Percentiles rank a stretch among this genome's conserved stretches.
These are phyloP conservation scores for Stevia rebaudiana DNA, from an alignment of 140 eudicot species.

Conservation along the genomic window DNA sequence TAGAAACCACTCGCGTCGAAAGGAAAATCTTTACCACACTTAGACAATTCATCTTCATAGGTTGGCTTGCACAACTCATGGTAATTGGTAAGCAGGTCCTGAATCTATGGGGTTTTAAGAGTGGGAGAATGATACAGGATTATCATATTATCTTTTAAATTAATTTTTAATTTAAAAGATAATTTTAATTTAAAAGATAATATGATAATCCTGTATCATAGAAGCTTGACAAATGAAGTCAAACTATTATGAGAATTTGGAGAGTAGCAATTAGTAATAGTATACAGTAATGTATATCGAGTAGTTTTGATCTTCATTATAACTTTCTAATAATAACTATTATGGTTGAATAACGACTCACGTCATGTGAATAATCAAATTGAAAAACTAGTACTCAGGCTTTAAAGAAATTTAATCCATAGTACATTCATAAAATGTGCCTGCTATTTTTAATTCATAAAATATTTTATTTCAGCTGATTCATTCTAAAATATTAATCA, in stretches of 20 bases:
- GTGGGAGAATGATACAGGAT: no score
- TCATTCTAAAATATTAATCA: background rate
- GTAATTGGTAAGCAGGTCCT: no score
- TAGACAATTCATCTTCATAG: no score
- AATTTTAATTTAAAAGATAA: no score
- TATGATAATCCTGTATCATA: no score
- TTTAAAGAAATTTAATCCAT: background rate
- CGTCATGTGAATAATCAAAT: background rate
- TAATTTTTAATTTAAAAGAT: no score
- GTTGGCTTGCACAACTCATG: no score
- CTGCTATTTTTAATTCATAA: background rate
- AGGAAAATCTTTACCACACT: no score
- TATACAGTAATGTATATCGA: background rate
- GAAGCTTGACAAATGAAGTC: slow-evolving; percentile 4
- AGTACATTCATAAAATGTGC: background rate
- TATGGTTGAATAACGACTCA: background rate
- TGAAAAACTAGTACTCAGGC: background rate
- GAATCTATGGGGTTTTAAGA: no score
- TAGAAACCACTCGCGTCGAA: no score
- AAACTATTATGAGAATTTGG: background rate
- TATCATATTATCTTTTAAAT: no score
- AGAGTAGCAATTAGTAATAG: slow-evolving; percentile 2
- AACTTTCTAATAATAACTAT: slow-evolving; percentile 1
- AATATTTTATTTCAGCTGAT: background rate
- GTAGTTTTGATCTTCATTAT: slow-evolving; percentile 4